Evolutionary conservation across 768 basidiomycete species (phyloP), one percentile per base, ranked within the genome.

Genomic region (Trichaptum fuscoviolaceum): DNA sequence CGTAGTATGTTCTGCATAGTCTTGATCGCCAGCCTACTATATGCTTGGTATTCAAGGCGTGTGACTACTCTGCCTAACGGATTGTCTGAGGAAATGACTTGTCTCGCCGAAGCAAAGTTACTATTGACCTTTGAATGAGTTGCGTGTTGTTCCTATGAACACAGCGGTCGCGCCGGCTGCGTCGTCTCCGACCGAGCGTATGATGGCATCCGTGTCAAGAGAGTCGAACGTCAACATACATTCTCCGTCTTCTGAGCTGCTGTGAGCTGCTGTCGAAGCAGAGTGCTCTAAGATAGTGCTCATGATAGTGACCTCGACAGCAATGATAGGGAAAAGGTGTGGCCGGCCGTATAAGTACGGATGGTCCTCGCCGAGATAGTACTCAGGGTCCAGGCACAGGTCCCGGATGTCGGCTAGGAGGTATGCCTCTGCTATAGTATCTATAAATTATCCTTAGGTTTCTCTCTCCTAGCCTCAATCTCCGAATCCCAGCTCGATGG

Each of bases 121-220:
- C 20, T 61, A 57, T 70, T 62, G 71, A 90, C 93, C 93, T 84
- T 89, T 82, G 79, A 95, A 95, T 0, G 88, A 88, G 74, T 94
- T 89, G 66, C 93, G 85, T 7, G 93, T 96, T 17, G 92, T 93
- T 8, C 93, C 93, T 64, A 94, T 85, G 78, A 96, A 95, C 2
- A 87, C 79, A 10, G 87, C 86, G 12, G 83, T 87, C 35, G 91
- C 93, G 7, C 92, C 93, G 24, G 89, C 89, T 57, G 77, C 75
- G 64, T 87, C 82, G 72, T 88, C 81, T 60, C 81, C 80, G 25
- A 93, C 89, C 12, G 85, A 87, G 15, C 77, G 73, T n/a, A 88
- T 82, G 68, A 92, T 88, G 0, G 75, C 73, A 12, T 85, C 76
- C 4, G 82, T 78, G 68, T 92, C 81, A 42, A 95, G 85, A 7